Conservation (phyloP, 306 rosid species). For the Prunus dulcis region DNA sequence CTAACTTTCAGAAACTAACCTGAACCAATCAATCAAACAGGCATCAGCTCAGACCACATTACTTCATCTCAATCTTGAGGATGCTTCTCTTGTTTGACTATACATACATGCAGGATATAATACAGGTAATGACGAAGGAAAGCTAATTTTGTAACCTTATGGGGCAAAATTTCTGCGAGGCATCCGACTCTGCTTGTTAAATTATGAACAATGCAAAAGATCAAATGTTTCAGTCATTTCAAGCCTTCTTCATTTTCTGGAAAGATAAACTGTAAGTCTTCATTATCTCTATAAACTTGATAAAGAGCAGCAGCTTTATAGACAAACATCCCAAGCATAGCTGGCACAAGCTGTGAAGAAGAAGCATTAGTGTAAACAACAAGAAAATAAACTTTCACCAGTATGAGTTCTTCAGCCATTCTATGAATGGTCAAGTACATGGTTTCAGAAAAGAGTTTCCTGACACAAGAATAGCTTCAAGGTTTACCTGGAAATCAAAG, state of each 20-base stretch:
- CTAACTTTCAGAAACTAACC: background rate
- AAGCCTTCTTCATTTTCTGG: slow-evolving; percentile 50
- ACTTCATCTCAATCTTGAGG: background rate
- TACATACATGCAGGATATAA: background rate
- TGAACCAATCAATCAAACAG: background rate
- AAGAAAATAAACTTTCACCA: background rate
- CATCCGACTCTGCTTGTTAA: slow-evolving; percentile 12
- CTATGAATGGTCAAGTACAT: background rate
- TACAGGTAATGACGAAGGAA: background rate
- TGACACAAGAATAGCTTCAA: slow-evolving; percentile 1
- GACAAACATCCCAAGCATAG: slow-evolving; percentile 91
- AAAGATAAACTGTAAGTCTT: slow-evolving; percentile 58
- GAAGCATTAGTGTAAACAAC: background rate
- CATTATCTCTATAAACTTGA: slow-evolving; percentile 92
- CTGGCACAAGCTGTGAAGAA: slow-evolving; percentile 73
- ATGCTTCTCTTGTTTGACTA: background rate
- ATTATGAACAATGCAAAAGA: background rate
- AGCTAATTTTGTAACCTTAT: background rate
- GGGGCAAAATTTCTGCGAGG: background rate
- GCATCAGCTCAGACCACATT: background rate
- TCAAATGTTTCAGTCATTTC: slow-evolving; percentile 16
- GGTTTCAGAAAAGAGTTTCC: background rate
- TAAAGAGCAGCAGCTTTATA: slow-evolving; percentile 86
- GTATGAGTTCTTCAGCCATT: background rate
- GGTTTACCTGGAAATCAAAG: slow-evolving; percentile 84